These are phyloP conservation scores for Venturia aucupariae DNA, from an alignment of 2,329 filamentous ascomycete genomes.

Conservation along the genomic window DNA sequence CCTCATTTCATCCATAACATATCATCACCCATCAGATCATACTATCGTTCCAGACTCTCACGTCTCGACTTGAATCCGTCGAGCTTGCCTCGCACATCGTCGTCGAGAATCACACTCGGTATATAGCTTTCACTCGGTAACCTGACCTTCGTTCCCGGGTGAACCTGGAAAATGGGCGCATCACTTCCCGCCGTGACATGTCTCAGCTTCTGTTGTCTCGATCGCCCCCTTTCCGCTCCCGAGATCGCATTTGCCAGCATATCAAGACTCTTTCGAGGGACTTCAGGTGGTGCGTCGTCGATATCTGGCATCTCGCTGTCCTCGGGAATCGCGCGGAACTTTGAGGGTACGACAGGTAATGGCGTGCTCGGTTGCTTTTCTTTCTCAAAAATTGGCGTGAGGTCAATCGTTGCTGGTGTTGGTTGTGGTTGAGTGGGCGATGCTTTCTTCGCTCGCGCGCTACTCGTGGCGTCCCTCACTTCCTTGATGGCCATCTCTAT, in stretches of 20 bases:
- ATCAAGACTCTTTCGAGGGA: not conserved
- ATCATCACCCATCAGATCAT: not conserved
- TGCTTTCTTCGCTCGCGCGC: not conserved
- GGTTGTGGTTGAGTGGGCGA: not conserved
- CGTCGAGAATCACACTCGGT: constrained; percentile 30
- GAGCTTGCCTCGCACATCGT: constrained; percentile 14
- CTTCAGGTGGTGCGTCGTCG: not conserved
- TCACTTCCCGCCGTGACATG: constrained; percentile 20
- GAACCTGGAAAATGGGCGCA: constrained; percentile 31
- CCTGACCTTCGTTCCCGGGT: constrained; percentile 31
- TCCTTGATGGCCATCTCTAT: constrained; percentile 26
- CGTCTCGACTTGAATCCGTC: not conserved
- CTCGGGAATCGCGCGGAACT: constrained; percentile 7
- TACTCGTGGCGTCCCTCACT: not conserved
- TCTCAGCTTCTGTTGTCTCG: not conserved
- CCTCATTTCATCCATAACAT: not conserved
- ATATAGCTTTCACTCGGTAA: constrained; percentile 30
- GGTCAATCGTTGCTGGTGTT: too few species aligned
- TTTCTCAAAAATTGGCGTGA: not conserved
- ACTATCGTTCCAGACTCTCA: not conserved
- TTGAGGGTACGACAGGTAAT: constrained; percentile 15
- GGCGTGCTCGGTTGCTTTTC: not conserved
- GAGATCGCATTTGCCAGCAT: not conserved
- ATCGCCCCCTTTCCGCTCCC: not conserved
- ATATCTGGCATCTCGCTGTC: not conserved